phyloP scores from a whole-genome alignment of 441 rosid genomes.

The Omphalea diandra region DNA sequence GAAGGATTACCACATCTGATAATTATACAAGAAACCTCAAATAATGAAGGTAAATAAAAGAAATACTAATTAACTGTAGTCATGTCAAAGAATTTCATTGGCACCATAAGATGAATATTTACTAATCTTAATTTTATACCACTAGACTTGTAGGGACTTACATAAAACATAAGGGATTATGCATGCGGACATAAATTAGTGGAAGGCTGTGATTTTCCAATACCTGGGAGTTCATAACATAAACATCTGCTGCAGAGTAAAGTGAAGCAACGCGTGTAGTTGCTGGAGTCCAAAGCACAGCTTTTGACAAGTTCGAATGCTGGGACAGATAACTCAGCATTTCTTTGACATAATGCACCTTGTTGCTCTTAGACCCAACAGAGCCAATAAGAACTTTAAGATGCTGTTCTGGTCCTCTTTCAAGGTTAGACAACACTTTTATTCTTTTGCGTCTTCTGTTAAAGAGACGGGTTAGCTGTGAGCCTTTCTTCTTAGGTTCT shows the following conservation, averaged over 20 bases:
- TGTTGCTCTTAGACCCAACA: constrained; percentile 97
- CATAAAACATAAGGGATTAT: neutral
- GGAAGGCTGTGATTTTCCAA: constrained; percentile 7
- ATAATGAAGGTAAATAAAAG: neutral
- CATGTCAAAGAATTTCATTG: neutral
- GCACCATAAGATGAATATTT: neutral
- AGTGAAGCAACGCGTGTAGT: constrained; percentile 87
- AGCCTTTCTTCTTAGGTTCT: constrained; percentile 26
- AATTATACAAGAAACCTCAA: neutral
- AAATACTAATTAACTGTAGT: neutral
- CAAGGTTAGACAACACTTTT: constrained; percentile 32
- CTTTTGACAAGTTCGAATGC: constrained; percentile 62
- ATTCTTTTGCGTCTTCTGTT: constrained; percentile 20
- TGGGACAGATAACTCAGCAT: constrained; percentile 53
- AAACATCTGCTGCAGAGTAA: constrained; percentile 93
- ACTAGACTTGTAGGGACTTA: neutral
- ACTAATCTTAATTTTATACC: neutral
- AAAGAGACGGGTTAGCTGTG: constrained; percentile 25
- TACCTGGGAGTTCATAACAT: constrained; percentile 94
- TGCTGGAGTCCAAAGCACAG: constrained; percentile 80
- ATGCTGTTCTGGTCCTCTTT: constrained; percentile 36
- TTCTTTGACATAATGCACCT: constrained; percentile 72
- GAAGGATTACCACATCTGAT: neutral
- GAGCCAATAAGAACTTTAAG: constrained; percentile 91
- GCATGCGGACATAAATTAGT: neutral